Percentiles rank a stretch among this genome's conserved stretches.
phyloP scores from a whole-genome alignment of 257 asterid species.

The Solanum sejunctum region DNA sequence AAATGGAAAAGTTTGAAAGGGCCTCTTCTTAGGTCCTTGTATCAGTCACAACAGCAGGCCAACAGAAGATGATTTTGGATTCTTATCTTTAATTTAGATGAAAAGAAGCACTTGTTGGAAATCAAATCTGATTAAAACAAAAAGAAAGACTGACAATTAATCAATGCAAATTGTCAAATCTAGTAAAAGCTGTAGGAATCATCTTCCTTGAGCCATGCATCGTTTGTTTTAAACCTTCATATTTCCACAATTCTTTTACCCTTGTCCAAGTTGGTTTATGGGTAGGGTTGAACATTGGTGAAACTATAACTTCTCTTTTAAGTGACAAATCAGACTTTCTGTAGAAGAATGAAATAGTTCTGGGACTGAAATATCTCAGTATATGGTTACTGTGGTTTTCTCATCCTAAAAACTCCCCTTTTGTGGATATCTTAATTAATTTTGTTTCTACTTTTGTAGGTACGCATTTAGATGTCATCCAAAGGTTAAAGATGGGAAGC shows the following conservation, averaged over 20 bases:
- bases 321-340: not conserved
- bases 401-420: not conserved
- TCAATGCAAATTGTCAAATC: not conserved
- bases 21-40: not conserved
- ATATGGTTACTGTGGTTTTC: not conserved
- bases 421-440: not conserved
- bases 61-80: not conserved
- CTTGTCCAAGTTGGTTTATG: not conserved
- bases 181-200: not conserved
- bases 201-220: not conserved
- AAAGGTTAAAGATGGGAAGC: conserved; percentile 38
- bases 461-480: conserved; percentile 85
- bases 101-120: not conserved
- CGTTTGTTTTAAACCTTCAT: not conserved
- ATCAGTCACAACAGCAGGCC: not conserved
- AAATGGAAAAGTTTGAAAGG: not conserved
- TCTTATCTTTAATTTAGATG: not conserved
- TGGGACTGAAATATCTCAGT: not conserved
- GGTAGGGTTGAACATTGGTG: not conserved
- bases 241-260: not conserved
- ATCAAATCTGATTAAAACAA: not conserved
- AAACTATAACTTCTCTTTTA: not conserved
- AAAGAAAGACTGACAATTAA: not conserved
- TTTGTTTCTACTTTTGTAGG: conserved; percentile 29
- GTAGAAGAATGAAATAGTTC: not conserved